Conservation (phyloP, 805 yeast genomes). For the Candida palmyrensis region DNA sequence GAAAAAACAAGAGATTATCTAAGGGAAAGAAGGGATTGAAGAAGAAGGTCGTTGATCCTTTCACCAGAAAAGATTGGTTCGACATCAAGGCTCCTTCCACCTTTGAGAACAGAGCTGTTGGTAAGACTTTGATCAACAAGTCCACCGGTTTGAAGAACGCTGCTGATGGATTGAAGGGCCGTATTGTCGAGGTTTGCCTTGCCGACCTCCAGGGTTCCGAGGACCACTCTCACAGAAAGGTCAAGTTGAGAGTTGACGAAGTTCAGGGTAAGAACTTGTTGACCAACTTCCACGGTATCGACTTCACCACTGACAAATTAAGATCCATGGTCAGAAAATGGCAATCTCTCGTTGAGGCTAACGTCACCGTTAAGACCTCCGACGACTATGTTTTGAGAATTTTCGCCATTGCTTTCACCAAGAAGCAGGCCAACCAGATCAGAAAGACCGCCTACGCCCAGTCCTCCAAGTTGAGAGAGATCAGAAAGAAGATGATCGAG, state of each 20-base stretch:
- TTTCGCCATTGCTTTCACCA: constrained; percentile 95
- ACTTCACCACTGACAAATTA: constrained; percentile 93
- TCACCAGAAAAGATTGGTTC: constrained; percentile 96
- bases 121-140: constrained; percentile 95
- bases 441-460: constrained; percentile 96
- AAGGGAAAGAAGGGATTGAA: constrained; percentile 90
- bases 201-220: constrained; percentile 97
- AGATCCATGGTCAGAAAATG: constrained; percentile 95
- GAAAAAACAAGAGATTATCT: constrained; percentile 82
- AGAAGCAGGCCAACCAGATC: constrained; percentile 89
- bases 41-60: constrained; percentile 98
- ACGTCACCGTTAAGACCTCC: constrained; percentile 92
- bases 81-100: constrained; percentile 96
- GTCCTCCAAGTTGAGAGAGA: constrained; percentile 90
- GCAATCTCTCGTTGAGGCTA: constrained; percentile 95
- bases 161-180: constrained; percentile 93
- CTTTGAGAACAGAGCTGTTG: constrained; percentile 93
- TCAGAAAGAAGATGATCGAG: constrained; percentile 91
- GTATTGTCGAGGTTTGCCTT: constrained; percentile 86
- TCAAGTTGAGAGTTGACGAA: constrained; percentile 93
- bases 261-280: constrained; percentile 95
- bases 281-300: constrained; percentile 98
- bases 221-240: constrained; percentile 94
- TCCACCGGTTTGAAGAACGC: constrained; percentile 95
- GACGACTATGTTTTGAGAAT: constrained; percentile 94